These are phyloP conservation scores for Pleurotus platypus DNA, from an alignment of 768 basidiomycete genomes.

Conservation along the genomic window DNA sequence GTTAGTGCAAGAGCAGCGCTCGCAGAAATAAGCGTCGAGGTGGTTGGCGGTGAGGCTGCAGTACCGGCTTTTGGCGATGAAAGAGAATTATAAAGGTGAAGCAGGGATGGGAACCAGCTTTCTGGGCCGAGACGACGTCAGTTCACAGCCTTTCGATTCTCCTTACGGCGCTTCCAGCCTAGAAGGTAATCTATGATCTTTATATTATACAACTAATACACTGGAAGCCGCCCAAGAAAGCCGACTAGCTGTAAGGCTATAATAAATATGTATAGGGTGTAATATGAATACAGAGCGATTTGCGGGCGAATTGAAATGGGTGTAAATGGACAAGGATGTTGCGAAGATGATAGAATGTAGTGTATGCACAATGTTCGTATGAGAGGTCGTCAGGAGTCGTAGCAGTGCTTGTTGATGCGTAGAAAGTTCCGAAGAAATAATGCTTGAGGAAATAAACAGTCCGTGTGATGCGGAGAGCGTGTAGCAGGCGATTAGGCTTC, in stretches of 20 bases:
- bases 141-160: background rate
- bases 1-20: too few relatives aligned
- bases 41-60: too few relatives aligned
- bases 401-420: background rate
- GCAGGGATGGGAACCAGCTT: background rate
- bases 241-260: background rate
- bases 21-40: too few relatives aligned
- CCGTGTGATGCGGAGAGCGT: background rate
- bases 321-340: background rate
- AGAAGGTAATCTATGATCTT: too few relatives aligned
- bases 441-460: background rate
- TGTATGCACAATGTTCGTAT: background rate
- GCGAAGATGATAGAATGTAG: background rate
- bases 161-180: too few relatives aligned
- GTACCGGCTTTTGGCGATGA: background rate
- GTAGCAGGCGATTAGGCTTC: too few relatives aligned
- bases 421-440: background rate
- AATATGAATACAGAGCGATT: background rate
- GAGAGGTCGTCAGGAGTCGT: background rate
- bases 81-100: background rate
- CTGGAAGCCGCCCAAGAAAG: background rate
- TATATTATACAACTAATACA: background rate
- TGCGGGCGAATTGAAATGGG: background rate
- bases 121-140: background rate
- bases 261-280: background rate